Conservation (phyloP, 225 moss, liverwort and hornwort species). For the Marchantia polymorpha region DNA sequence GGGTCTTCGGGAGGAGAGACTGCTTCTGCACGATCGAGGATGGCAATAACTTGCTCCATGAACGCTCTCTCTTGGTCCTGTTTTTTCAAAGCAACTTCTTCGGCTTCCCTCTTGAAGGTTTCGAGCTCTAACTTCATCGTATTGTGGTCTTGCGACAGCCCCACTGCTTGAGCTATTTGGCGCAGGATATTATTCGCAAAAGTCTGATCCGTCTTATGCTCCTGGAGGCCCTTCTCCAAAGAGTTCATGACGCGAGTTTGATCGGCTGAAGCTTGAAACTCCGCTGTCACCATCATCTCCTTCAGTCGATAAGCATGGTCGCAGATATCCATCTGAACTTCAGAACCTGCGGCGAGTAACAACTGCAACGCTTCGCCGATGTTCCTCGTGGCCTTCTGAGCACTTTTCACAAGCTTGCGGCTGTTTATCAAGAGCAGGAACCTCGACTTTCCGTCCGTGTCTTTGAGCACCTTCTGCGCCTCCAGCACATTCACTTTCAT, state of each 20-base stretch:
- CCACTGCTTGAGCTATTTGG: conserved; percentile 41
- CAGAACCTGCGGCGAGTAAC: conserved; percentile 34
- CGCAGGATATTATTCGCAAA: conserved; percentile 40
- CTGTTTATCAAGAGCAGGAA: conserved; percentile 39
- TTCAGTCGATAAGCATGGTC: conserved; percentile 28
- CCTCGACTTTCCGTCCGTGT: conserved; percentile 31
- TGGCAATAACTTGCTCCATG: conserved; percentile 45
- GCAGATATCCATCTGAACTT: conserved; percentile 38
- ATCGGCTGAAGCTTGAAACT: conserved; percentile 42
- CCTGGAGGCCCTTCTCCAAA: conserved; percentile 36
- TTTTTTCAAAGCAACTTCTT: conserved; percentile 40
- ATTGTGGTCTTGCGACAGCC: conserved; percentile 25
- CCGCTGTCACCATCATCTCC: conserved; percentile 39
- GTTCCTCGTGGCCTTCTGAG: conserved; percentile 34
- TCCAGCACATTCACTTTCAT: conserved; percentile 30
- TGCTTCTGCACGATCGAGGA: conserved; percentile 38
- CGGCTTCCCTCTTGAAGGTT: conserved; percentile 40
- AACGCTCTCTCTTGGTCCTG: conserved; percentile 37
- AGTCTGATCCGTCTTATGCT: conserved; percentile 39
- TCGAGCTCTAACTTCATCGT: conserved; percentile 38
- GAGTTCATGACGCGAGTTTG: conserved; percentile 32
- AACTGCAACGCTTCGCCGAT: conserved; percentile 38
- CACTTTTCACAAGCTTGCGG: conserved; percentile 34
- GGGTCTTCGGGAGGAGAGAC: conserved; percentile 23
- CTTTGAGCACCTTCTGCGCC: conserved; percentile 32